phyloP scores from a whole-genome alignment of 148 eudicot species.

The Chenopodium album region DNA sequence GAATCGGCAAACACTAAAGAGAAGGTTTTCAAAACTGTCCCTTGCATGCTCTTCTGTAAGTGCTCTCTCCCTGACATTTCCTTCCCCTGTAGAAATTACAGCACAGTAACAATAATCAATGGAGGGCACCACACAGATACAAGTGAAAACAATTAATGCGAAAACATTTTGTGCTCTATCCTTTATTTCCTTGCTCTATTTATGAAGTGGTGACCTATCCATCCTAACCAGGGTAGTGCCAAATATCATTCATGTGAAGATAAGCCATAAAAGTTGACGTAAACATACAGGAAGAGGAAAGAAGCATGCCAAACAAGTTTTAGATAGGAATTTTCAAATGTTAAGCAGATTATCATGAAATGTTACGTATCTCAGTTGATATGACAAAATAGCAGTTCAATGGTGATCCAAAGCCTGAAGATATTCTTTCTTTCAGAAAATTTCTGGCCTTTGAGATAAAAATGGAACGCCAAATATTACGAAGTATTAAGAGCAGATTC shows the following conservation, averaged over 20 bases:
- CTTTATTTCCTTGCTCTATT: not conserved
- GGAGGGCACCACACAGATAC: not conserved
- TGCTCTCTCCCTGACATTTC: conserved; percentile 70
- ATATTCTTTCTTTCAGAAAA: not conserved
- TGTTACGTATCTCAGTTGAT: too few relatives aligned
- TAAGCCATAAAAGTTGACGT: not conserved
- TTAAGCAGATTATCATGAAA: not conserved
- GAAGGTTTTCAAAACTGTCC: conserved; percentile 95
- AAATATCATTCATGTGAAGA: not conserved
- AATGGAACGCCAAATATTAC: not conserved
- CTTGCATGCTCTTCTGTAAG: conserved; percentile 98
- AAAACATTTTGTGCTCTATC: not conserved
- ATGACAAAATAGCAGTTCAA: not conserved
- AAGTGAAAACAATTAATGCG: not conserved
- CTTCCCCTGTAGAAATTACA: conserved; percentile 54
- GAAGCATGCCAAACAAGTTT: not conserved
- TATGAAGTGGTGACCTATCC: too few relatives aligned
- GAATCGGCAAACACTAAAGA: conserved; percentile 90
- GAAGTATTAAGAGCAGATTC: not conserved
- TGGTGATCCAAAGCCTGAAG: not conserved
- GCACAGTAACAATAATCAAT: conserved; percentile 10
- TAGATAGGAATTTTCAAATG: not conserved
- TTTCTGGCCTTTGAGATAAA: not conserved
- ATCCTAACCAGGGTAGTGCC: not conserved
- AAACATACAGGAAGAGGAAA: not conserved